Conservation (phyloP, 129 eudicot genomes). For the Arctium lappa region DNA sequence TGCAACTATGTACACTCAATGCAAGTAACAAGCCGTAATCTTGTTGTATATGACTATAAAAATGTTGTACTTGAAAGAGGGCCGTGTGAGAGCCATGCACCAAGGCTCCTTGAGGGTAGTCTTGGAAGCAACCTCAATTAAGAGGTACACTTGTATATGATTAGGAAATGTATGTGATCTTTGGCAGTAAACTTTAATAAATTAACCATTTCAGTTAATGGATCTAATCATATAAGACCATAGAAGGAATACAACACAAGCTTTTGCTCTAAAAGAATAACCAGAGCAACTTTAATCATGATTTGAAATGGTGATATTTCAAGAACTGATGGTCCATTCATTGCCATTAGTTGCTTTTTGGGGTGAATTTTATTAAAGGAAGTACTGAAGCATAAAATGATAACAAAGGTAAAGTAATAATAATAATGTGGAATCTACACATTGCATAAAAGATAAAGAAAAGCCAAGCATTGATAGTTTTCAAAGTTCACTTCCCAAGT, state of each 20-base stretch:
- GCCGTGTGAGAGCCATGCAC: background rate
- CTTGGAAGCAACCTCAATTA: background rate
- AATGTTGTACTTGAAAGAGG: background rate
- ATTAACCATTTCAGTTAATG: slow-evolving; percentile 14
- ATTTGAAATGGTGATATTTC: slow-evolving; percentile 41
- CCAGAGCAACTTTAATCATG: slow-evolving; percentile 38
- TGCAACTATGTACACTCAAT: background rate
- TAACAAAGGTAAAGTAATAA: slow-evolving; percentile 45
- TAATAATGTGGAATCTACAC: slow-evolving; percentile 46
- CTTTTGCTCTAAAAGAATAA: slow-evolving; percentile 41
- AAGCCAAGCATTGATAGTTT: slow-evolving; percentile 43
- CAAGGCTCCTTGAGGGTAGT: background rate
- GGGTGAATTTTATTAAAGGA: slow-evolving; percentile 40
- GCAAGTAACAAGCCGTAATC: slow-evolving; percentile 16
- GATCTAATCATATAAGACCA: slow-evolving; percentile 27
- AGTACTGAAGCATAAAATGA: slow-evolving; percentile 47
- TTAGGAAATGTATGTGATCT: slow-evolving; percentile 18
- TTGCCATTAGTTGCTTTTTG: slow-evolving; percentile 42
- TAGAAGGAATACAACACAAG: slow-evolving; percentile 29
- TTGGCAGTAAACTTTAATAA: slow-evolving; percentile 22
- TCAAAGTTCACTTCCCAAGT: slow-evolving; percentile 46
- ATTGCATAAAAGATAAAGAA: slow-evolving; percentile 46
- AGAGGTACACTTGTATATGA: slow-evolving; percentile 2
- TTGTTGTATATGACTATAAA: background rate
- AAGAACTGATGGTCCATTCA: slow-evolving; percentile 44